phyloP scores from a whole-genome alignment of 345 rosid genomes.

The Bretschneidera sinensis region DNA sequence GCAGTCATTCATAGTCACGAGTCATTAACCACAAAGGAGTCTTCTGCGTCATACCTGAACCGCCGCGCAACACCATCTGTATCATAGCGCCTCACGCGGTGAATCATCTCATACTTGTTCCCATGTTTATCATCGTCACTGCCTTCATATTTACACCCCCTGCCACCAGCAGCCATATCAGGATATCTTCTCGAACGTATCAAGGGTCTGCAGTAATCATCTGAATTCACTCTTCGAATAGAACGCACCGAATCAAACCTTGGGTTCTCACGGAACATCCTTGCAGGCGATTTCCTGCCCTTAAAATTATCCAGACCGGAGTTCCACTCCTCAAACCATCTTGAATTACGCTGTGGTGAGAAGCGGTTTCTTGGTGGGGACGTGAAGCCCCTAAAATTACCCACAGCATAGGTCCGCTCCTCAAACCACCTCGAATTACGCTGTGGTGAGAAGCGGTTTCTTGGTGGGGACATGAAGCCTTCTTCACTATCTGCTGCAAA shows the following conservation, averaged over 20 bases:
- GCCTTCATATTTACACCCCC: conserved; percentile 26
- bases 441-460: conserved; percentile 31
- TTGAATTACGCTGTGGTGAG: conserved; percentile 26
- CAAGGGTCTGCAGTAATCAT: conserved; percentile 25
- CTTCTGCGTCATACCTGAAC: conserved; percentile 16
- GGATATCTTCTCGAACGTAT: conserved; percentile 25
- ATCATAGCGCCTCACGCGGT: conserved; percentile 24
- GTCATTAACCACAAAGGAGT: conserved; percentile 10
- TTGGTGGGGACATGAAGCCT: conserved; percentile 31
- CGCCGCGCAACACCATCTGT: conserved; percentile 17
- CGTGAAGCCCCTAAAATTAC: conserved; percentile 25
- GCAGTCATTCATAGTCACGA: conserved; percentile 5
- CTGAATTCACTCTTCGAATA: conserved; percentile 18
- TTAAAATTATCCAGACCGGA: conserved; percentile 19
- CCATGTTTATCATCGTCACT: conserved; percentile 27
- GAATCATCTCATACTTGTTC: conserved; percentile 28
- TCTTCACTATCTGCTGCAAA: conserved; percentile 31
- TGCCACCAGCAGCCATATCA: conserved; percentile 15
- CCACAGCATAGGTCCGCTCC: conserved; percentile 25
- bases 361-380: conserved; percentile 30
- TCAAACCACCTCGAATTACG: conserved; percentile 31
- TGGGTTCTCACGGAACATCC: conserved; percentile 27
- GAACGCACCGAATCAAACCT: conserved; percentile 32
- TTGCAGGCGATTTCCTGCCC: conserved; percentile 36
- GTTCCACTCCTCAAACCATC: conserved; percentile 37